Evolutionary conservation across 768 basidiomycete species (phyloP), one percentile per base, ranked within the genome.

Genomic region (Crassisporium funariophilum): DNA sequence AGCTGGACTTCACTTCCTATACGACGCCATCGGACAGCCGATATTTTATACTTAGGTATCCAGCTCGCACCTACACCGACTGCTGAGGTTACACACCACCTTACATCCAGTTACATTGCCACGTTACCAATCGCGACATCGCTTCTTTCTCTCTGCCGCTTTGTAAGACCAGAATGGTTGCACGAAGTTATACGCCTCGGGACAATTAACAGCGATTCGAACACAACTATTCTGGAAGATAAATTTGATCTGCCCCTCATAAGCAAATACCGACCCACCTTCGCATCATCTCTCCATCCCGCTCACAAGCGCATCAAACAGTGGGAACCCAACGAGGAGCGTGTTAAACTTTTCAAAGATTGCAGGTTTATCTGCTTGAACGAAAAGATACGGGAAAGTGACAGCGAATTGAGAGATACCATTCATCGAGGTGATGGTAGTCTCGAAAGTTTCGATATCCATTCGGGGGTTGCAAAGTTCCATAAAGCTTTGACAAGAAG

Each of bases 121-220:
- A 76, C 71, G 6, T 64, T 81, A 0, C 50, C 71, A 0, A 68
- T 82, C 17, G 81, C 80, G 0, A 66, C 76, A 0, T 86, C 88
- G 10, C 71, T 91, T 8, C 64, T 90, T 12, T 76, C 78, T 3
- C 69, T 76, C 0, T 72, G 77, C 11, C 71, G 75, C 9, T 75
- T 90, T 38, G 86, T 85, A 23, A 88, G 73, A 47, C 71, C 75
- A 0, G 82, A 84, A 37, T 91, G 88, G 88, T 64, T 90, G 19
- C 62, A 65, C 5, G 82, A 88, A 45, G 58, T 88, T 22, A 49
- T 89, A 22, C 73, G 75, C 2, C 67, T 81, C 0, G 82, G 82
- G 6, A 63, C 55, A 13, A 54, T 70, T 9, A 61, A 65, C 11
- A 50, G 58, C 2, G 64, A 65, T 2, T 60, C 67, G 8, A 65